A percentile compares a stretch with the other conserved stretches of the same genome.
phyloP scores from a whole-genome alignment of 441 rosid genomes.

The Omphalea diandra region DNA sequence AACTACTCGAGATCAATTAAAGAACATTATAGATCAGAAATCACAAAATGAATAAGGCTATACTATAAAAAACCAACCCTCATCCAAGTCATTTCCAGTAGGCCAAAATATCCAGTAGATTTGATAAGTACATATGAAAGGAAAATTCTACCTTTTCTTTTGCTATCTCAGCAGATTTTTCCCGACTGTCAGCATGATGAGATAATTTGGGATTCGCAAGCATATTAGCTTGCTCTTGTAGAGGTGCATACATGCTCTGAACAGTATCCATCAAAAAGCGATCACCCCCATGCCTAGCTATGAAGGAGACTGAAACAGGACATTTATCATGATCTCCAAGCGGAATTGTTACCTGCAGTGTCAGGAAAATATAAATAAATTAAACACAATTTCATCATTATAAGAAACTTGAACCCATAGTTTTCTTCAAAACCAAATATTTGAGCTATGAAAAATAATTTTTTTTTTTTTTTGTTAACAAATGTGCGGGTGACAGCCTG shows the following conservation, averaged over 20 bases:
- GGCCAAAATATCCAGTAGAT: neutral
- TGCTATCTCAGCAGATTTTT: slow-evolving; percentile 71
- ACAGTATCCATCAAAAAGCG: slow-evolving; percentile 83
- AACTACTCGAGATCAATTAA: neutral
- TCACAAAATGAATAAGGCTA: neutral
- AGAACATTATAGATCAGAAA: neutral
- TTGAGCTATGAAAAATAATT: neutral
- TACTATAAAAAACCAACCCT: neutral
- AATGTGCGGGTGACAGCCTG: neutral
- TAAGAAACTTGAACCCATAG: neutral
- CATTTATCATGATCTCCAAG: slow-evolving; percentile 74
- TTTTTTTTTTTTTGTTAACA: too few relatives aligned
- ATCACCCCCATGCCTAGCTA: slow-evolving; percentile 89
- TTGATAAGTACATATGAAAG: neutral
- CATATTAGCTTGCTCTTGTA: slow-evolving; percentile 69
- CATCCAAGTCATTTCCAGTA: slow-evolving; percentile 3
- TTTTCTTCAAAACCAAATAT: neutral
- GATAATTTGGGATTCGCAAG: slow-evolving; percentile 49
- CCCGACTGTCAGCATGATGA: slow-evolving; percentile 41
- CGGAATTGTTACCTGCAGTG: slow-evolving; percentile 79
- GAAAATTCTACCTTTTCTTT: slow-evolving; percentile 70
- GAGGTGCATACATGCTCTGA: slow-evolving; percentile 59
- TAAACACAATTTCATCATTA: neutral
- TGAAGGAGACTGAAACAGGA: slow-evolving; percentile 85
- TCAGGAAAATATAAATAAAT: slow-evolving; percentile 15